Evolutionary conservation across 2,329 filamentous ascomycete species (phyloP), one percentile per base, ranked within the genome.

Genomic region (Colletotrichum tropicicola): DNA sequence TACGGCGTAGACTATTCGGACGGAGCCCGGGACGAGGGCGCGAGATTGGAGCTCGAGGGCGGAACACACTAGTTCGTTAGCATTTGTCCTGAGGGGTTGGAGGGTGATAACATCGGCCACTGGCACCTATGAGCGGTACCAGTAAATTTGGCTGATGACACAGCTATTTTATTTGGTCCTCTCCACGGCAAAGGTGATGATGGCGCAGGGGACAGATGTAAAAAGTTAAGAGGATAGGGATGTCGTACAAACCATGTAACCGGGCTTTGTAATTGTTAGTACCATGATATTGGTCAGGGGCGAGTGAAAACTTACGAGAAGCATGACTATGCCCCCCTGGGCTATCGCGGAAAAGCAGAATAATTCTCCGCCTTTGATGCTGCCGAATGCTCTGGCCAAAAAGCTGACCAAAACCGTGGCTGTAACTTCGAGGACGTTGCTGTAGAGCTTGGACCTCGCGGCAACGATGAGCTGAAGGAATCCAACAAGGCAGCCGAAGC

Each of bases 1-100:
- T 69, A 92, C 89, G 30, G 90, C 89, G 69, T 92, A 92, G 10
- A 92, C 89, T 79, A 92, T 90, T 23, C 90, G 88, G 21, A 92
- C 90, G 0, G 89, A 91, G 0, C 90, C 90, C 0, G 90, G 88
- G 0, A 92, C 86, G 56, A 92, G 85, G 66, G 89, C 89, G 54
- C 87, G 87, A 21, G 88, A 90, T 69, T 92, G 90, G 0, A 92
- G 82, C 73, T 92, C 90, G 51, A 92, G 82, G 30, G 76, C 77
- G 60, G 75, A 83, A 68, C 70, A 83, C 71, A 74, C 80, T 82
- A 77, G 80, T 79, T 6, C 73, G 73, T 54, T 74, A 75, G 21
- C 76, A 71, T 6, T 68, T 30, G 73, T 74, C 39, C 41, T 25
- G 39, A 30, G 15, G 27, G 41, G 19, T 48, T 25, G n/a, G n/a